Conservation (phyloP, 2,329 filamentous ascomycete genomes). For the Penicillium italicum region DNA sequence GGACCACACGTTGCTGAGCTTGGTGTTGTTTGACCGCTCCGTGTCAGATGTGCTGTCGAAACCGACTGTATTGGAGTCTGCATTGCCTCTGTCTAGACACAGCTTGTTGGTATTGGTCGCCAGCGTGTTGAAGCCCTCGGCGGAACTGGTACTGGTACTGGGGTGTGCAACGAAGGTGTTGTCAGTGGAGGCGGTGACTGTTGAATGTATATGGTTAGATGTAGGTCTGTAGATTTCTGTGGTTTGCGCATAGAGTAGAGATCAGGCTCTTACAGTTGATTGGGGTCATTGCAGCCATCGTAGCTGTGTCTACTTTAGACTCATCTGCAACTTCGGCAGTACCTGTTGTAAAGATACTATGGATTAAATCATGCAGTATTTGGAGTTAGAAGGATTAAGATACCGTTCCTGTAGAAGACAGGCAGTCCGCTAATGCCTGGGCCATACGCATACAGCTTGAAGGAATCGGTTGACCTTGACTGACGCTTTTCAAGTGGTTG, state of each 20-base stretch:
- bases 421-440: conserved; percentile 14
- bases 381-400: too few species aligned
- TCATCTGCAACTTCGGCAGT: conserved; percentile 8
- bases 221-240: background rate
- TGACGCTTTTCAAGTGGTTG: conserved; percentile 7
- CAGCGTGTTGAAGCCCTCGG: background rate
- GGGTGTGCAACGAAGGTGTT: conserved; percentile 13
- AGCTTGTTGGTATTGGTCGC: conserved; percentile 4
- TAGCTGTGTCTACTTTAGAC: background rate
- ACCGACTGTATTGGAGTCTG: conserved; percentile 4
- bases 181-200: background rate
- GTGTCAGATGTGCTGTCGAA: background rate
- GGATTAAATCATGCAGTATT: background rate
- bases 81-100: conserved; percentile 4
- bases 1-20: conserved; percentile 13
- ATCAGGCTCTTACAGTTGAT: conserved; percentile 10
- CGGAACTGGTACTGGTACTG: background rate
- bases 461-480: background rate
- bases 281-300: conserved; percentile 1
- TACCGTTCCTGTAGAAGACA: conserved; percentile 13
- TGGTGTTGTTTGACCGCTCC: background rate
- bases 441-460: conserved; percentile 16
- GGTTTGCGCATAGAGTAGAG: background rate
- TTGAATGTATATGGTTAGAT: background rate
- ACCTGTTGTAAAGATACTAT: background rate